Evolutionary conservation across 2,329 filamentous ascomycete species (phyloP), one percentile per base, ranked within the genome.

Genomic region (Ascochyta clinopodiicola): DNA sequence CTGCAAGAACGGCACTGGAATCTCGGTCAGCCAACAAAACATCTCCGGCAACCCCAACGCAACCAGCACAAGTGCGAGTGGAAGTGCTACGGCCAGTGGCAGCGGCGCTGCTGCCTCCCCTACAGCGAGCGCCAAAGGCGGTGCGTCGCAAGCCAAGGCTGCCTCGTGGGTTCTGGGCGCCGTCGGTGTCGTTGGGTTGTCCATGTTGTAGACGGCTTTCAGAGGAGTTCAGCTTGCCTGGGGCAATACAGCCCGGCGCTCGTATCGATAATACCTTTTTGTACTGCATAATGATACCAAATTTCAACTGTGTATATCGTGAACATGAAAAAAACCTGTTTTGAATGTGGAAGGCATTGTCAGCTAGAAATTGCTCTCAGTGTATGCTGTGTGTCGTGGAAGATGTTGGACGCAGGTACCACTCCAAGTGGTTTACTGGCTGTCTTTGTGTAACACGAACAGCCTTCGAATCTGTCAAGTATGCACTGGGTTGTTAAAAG

Each of bases 1-100:
- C 53, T 91, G 88, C 81, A 77, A 75, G 60, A 89, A 85, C 62
- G 81, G 80, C 60, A 85, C 81, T 9, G 83, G 82, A 31, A 77
- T 90, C 39, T 78, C 77, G 4, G 79, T 82, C 7, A 72, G 49
- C 8, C 60, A 65, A 32, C 54, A 71, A 15, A 63, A 76, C 34
- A 79, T 82, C 46, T 67, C 74, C 7, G 76, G 75, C 4, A 79
- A 80, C 54, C 80, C 81, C 35, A 83, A 83, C 44, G 74, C 74
- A 56, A 80, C 82, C 10, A 59, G 50, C 50, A 69, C 71, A 31
- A 74, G 72, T 4, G 50, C 53, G 19, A 66, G 57, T 29, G 53
- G 66, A 34, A 68, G 62, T 24, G 50, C 43, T 27, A 50, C 59
- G 9, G 40, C 43, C 19, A 37, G 32, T 21, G 38, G 44, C 29